These are phyloP conservation scores for Chimonanthus praecox DNA, from an alignment of 164 flowering plant species.

Conservation along the genomic window DNA sequence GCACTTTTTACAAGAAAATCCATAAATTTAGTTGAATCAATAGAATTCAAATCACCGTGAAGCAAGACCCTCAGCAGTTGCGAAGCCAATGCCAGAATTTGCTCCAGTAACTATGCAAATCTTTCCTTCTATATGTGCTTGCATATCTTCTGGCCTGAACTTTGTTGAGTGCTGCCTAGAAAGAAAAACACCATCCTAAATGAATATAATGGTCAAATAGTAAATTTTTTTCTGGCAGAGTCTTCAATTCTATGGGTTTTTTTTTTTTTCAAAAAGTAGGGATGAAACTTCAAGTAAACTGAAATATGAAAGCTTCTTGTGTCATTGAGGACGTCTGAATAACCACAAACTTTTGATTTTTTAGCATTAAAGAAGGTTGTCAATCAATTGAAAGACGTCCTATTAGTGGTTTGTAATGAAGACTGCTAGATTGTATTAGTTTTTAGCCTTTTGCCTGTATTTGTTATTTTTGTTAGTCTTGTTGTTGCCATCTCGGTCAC, in stretches of 20 bases:
- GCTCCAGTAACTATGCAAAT: conserved; percentile 97
- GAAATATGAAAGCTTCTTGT: background rate
- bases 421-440: no score
- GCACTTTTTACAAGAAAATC: background rate
- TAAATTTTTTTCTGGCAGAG: background rate
- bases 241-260: background rate
- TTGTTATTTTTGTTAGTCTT: no score
- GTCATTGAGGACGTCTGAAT: background rate
- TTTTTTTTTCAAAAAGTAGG: background rate
- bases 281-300: no score
- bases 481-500: no score
- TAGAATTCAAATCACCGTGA: conserved; percentile 44
- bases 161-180: conserved; percentile 70
- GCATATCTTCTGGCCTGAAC: conserved; percentile 73
- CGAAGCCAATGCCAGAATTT: conserved; percentile 89
- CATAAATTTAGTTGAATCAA: background rate
- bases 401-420: no score
- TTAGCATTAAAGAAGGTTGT: no score
- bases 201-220: background rate
- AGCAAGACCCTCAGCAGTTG: conserved; percentile 85
- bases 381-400: no score
- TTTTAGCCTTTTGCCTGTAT: no score
- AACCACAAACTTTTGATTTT: background rate
- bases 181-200: background rate
- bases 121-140: conserved; percentile 59